Evolutionary conservation across 345 rosid genomes (phyloP), one percentile per base, ranked within the genome.

Genomic region (Camelina sativa): DNA sequence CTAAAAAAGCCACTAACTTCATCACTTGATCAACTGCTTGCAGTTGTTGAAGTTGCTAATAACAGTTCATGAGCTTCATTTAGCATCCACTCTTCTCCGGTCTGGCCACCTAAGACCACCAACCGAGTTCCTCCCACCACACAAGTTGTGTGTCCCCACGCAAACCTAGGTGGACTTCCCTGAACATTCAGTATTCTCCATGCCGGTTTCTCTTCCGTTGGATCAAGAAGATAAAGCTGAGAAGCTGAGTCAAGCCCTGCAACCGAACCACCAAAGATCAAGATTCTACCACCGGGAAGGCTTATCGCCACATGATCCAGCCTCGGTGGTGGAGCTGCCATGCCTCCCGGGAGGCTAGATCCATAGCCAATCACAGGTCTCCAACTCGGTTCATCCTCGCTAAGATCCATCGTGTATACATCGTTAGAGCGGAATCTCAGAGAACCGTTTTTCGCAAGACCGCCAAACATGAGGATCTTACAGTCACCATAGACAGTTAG

Each of bases 11-110:
- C 52, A 37, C 50, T 62, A 58, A 51, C 53, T 47, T 13, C 58
- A 22, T 60, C 23, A 15, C 67, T 71, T 25, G 69, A n/a, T 28
- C 61, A 62, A 7, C 61, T 38, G 61, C 43, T 11, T 61, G 59
- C 44, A 37, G 61, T 72, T 6, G 50, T 65, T 32, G 77, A 20
- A 19, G 62, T 85, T 12, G 86, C 91, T 71, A 90, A 77, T 8
- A 95, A 85, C 13, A 92, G 84, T 74, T 90, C 98, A 48, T 92
- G 98, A 56, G 89, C 86, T 72, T 92, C 96, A 3, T 88, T 86
- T 53, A 92, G 82, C 98, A 90, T 92, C 98, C 96, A 92, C 76
- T 92, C 98, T 79, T 92, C 98, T 8, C 96, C 98, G 1, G 96
- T 88, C 72, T 92, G 98, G 12, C 98, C 98, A 17, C 98, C 96